These are phyloP conservation scores for Vaccinium myrtillus DNA, from an alignment of 148 eudicot species.

Conservation along the genomic window DNA sequence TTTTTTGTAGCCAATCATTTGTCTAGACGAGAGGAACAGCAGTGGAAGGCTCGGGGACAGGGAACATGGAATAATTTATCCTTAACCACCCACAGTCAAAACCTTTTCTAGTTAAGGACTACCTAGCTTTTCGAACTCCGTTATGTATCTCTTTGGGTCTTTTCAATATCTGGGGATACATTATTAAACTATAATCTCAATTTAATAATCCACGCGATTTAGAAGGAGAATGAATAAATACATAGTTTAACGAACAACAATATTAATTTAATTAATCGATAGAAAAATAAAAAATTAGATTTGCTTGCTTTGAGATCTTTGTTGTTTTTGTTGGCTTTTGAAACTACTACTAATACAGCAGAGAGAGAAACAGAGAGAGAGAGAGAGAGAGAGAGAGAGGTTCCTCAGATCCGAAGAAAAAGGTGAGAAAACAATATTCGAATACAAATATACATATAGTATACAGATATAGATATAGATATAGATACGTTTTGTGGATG, in stretches of 20 bases:
- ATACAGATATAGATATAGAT: neutral
- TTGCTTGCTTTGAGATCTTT: constrained; percentile 49
- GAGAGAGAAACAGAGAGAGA: neutral
- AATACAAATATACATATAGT: neutral
- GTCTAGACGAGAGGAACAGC: too few relatives aligned
- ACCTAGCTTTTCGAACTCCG: constrained; percentile 6
- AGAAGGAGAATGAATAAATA: constrained; percentile 18
- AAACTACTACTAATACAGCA: constrained; percentile 35
- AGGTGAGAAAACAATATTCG: constrained; percentile 27
- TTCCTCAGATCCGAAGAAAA: constrained; percentile 76
- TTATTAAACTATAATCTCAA: neutral
- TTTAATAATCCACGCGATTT: neutral
- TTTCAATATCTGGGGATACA: neutral
- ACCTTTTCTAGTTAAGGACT: neutral
- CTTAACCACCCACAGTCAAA: constrained; percentile 11
- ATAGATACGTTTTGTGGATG: neutral
- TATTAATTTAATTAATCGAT: neutral
- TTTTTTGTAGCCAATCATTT: too few relatives aligned
- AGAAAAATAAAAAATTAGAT: constrained; percentile 21
- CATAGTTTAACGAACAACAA: neutral
- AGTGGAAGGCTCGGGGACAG: too few relatives aligned
- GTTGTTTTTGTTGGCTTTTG: constrained; percentile 45
- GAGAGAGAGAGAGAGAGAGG: neutral
- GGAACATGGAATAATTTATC: too few relatives aligned
- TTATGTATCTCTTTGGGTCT: neutral